Evolutionary conservation across 805 yeast genomes (phyloP).

Genomic region (Candida fluviatilis): DNA sequence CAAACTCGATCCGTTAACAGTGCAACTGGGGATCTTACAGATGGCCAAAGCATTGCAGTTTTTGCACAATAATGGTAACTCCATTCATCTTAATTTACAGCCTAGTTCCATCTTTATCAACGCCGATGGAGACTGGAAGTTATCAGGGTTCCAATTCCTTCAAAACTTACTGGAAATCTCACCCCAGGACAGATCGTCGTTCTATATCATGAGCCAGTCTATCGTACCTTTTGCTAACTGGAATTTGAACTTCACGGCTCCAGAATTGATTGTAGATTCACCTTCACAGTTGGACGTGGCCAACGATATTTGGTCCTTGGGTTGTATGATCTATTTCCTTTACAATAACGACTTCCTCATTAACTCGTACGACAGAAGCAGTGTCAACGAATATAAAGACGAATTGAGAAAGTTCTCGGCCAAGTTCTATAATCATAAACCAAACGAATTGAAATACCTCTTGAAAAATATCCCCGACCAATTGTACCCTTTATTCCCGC

Average conservation of each 20-base stretch:
- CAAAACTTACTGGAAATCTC: constrained; percentile 47
- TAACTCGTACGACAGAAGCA: constrained; percentile 41
- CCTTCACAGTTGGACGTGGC: constrained; percentile 49
- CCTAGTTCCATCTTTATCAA: constrained; percentile 77
- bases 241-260: constrained; percentile 75
- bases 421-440: constrained; percentile 37
- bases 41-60: constrained; percentile 75
- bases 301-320: constrained; percentile 83
- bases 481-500: constrained; percentile 47
- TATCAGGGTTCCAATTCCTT: constrained; percentile 63
- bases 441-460: constrained; percentile 38
- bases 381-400: constrained; percentile 57
- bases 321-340: constrained; percentile 66
- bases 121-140: constrained; percentile 89
- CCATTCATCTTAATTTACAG: constrained; percentile 71
- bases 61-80: constrained; percentile 70
- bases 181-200: constrained; percentile 49
- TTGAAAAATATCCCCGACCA: constrained; percentile 55
- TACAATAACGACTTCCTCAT: constrained; percentile 51
- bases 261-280: constrained; percentile 71
- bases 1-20: constrained; percentile 62
- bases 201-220: constrained; percentile 65
- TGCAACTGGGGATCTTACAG: constrained; percentile 81
- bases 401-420: constrained; percentile 45
- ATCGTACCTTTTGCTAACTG: constrained; percentile 75